Conservation (phyloP, 2,329 filamentous ascomycete genomes). For the Ascochyta rabiei region DNA sequence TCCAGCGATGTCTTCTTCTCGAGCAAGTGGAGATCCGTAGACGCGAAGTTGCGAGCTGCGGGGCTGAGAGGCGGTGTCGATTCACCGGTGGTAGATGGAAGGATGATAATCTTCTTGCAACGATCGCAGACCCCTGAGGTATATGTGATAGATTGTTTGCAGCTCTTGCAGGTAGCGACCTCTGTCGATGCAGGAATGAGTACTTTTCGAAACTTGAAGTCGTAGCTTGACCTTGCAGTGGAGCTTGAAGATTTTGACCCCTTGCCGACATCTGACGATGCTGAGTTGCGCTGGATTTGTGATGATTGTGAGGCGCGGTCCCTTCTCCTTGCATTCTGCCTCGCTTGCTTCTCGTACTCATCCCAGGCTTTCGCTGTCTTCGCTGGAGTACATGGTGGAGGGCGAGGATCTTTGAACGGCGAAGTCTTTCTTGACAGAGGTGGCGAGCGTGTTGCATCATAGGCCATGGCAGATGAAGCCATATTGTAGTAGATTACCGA, state of each 20-base stretch:
- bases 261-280: conserved; percentile 27
- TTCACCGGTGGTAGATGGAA: conserved; percentile 26
- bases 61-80: conserved; percentile 37
- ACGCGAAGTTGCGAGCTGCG: conserved; percentile 31
- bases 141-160: conserved; percentile 35
- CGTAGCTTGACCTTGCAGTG: conserved; percentile 30
- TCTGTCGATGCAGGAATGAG: conserved; percentile 22
- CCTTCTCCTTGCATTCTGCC: conserved; percentile 40
- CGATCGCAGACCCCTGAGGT: conserved; percentile 37
- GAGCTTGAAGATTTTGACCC: conserved; percentile 10
- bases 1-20: conserved; percentile 25
- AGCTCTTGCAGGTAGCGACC: conserved; percentile 40
- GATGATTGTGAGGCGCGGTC: conserved; percentile 24
- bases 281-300: conserved; percentile 27
- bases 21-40: conserved; percentile 27
- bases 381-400: conserved; percentile 34
- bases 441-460: conserved; percentile 28
- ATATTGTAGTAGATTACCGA: conserved; percentile 9
- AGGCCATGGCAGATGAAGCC: conserved; percentile 23
- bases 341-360: conserved; percentile 40
- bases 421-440: conserved; percentile 33
- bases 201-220: conserved; percentile 31
- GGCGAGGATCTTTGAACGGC: conserved; percentile 35
- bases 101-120: conserved; percentile 39
- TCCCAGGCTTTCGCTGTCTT: conserved; percentile 45